Percentiles rank a stretch among this genome's conserved stretches.
These are phyloP conservation scores for Clonostachys rhizophaga DNA, from an alignment of 2,329 filamentous ascomycete genomes.

Conservation along the genomic window DNA sequence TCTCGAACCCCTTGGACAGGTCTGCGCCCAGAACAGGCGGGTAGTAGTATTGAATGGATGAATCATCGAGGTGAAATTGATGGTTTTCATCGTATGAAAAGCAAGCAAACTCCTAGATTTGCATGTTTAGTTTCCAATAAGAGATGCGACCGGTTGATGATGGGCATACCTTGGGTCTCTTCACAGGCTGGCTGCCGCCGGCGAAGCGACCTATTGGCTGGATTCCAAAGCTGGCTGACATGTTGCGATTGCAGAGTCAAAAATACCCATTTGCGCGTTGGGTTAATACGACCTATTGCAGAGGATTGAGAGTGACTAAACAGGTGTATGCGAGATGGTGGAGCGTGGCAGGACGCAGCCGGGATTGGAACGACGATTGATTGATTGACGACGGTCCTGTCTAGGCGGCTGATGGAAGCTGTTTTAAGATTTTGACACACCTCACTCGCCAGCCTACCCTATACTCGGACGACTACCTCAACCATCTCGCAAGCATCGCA, in stretches of 20 bases:
- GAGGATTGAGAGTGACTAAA: too few species aligned
- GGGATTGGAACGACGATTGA: too few species aligned
- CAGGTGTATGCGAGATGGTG: too few species aligned
- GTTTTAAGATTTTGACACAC: too few species aligned
- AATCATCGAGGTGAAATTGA: slow-evolving; percentile 68
- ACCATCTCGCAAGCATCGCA: too few species aligned
- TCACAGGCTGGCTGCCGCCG: slow-evolving; percentile 65
- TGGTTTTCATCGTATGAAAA: slow-evolving; percentile 93
- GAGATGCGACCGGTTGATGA: neutral
- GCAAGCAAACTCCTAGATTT: slow-evolving; percentile 85
- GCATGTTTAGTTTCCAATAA: neutral
- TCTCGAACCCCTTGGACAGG: slow-evolving; percentile 75
- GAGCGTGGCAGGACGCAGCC: too few species aligned
- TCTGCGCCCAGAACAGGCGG: slow-evolving; percentile 67
- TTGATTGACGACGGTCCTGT: too few species aligned
- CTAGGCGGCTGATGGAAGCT: too few species aligned
- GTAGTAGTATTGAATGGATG: slow-evolving; percentile 85
- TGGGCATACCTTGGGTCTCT: slow-evolving; percentile 62
- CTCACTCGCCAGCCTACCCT: too few species aligned
- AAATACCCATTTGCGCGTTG: too few species aligned
- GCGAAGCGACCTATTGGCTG: slow-evolving; percentile 67
- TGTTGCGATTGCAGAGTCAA: neutral
- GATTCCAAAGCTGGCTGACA: slow-evolving; percentile 48
- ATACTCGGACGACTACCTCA: too few species aligned
- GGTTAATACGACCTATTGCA: too few species aligned